phyloP scores from a whole-genome alignment of 352 stramenopile species.

The Phytopythium kandeliae region DNA sequence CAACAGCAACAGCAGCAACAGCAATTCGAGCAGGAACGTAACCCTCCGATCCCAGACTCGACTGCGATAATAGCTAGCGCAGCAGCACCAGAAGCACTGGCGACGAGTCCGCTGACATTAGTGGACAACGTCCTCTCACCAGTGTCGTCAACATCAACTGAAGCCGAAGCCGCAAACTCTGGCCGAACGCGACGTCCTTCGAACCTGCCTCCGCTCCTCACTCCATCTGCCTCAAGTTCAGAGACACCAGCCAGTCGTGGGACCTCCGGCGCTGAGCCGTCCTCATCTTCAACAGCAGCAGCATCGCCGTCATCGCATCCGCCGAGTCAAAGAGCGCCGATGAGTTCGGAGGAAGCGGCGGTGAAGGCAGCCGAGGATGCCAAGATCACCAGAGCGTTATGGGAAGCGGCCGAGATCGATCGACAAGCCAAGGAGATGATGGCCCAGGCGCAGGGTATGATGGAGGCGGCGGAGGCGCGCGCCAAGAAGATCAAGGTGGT shows the following conservation, averaged over 20 bases:
- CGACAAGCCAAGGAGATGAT: constrained; percentile 75
- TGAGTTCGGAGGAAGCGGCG: neutral
- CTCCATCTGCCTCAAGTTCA: neutral
- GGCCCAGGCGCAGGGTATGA: constrained; percentile 56
- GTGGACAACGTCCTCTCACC: neutral
- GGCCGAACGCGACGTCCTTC: constrained; percentile 2
- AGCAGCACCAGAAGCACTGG: neutral
- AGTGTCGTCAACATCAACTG: neutral
- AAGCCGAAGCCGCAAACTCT: neutral
- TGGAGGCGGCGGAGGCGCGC: constrained; percentile 44
- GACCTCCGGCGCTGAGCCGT: too few relatives aligned
- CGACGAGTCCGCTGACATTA: neutral
- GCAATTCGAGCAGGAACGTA: constrained; percentile 7
- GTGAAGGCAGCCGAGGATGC: constrained; percentile 19
- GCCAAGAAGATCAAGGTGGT: constrained; percentile 40
- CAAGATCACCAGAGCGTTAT: constrained; percentile 34
- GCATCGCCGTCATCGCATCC: neutral
- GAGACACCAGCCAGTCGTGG: too few relatives aligned
- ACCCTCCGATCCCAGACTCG: constrained; percentile 1
- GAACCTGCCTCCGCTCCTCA: neutral
- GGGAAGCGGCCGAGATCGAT: constrained; percentile 47
- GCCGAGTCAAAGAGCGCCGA: neutral
- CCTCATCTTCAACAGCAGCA: neutral
- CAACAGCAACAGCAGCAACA: constrained; percentile 16
- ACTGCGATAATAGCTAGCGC: neutral